Base-by-base conservation (phyloP, 768 basidiomycete genomes). In the Clitopilus hobsonii region DNA sequence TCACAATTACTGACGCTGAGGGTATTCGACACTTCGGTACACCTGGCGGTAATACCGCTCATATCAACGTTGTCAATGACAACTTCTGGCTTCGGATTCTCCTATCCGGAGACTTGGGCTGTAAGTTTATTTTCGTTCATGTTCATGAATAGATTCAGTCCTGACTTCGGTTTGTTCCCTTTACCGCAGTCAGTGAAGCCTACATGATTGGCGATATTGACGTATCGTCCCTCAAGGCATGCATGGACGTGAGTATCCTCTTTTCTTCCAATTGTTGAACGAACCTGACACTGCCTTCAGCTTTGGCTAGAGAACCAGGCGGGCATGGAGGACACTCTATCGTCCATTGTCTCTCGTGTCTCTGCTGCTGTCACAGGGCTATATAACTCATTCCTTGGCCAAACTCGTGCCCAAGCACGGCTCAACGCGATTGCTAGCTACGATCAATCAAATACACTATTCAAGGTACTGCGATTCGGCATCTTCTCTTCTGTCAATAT, bases 381-480 rank as follows among this genome's bases (percentile, higher is more conserved):
- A 49, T 85, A 84, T 58, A 90, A 88, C 65, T 82, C 82, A 30
- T 82, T 89, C 66, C 74, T 88, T 38, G 88, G 89, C 11, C 89
- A 91, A 64, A 86, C 87, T 5, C 82, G 75, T 45, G 80, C 84
- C 1, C 83, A 86, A 64, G 85, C 89, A 14, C 82, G 87, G n/a
- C 75, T 91, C 22, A 91, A 91, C 61, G 88, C 81, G 14, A 87
- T 86, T 54, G 88, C 91, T 2, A 92, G 91, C 68, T 96, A 96
- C 63, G 94, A 96, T 69, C 90, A 94, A 63, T 93, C 91, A 18
- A 96, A 96, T 64, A 85, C 87, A 58, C 78, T 94, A 56, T 95
- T 94, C 75, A 85, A 89, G 77, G 83, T 80, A 61, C 25, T 66
- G 51, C 52, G 41, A 51, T 41, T 10, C 22, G 27, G 36, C 14